Base-by-base conservation (phyloP, 1,284 basidiomycete genomes). In the Lentinula novae-zelandiae region DNA sequence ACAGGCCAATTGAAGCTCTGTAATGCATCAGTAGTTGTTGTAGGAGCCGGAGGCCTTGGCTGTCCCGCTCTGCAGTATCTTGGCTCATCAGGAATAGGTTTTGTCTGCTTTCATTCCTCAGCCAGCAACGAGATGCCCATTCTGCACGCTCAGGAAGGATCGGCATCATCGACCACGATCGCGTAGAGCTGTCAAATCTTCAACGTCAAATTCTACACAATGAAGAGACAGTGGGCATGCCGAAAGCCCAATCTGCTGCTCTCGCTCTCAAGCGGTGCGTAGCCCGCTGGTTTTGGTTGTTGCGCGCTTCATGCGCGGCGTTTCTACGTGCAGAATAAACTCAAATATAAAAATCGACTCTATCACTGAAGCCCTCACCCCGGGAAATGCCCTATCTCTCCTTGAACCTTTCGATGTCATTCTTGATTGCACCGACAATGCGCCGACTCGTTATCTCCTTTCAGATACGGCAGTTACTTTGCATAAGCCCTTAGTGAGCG, bases 1-100 rank as follows among this genome's bases (percentile, higher is more conserved):
- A 5, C 7, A 96, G 95, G 91, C 27, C 97, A 99, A 75, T 73
- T 95, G 20, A 91, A 86, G 67, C 77, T 99, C 8, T 85, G 87
- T 62, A 67, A 77, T 5, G 85, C 95, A 0, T 87, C 87, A 2
- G 87, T 97, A 0, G 86, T 90, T 2, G 93, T 99, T 0, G 85
- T 99, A 3, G 97, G 97, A 17, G 96, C 96, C 2, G 97, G 97
- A 0, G 97, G 96, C 3, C 82, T 99, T 6, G 97, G 97, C 12
- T 99, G 97, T 72, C 96, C 97, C 44, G 92, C 93, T 10, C 78
- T 99, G 44, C 94, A 97, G 69, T 98, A 99, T 72, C 84, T 99
- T 8, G 93, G 87, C 6, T 90, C 94, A 6, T 91, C 93, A 12
- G 97, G 97, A 36, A 83, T 99, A 58, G 97, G 96, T 92, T 67